phyloP scores from a whole-genome alignment of 192 early-diverging fungal genomes.

The Geosiphon pyriformis region DNA sequence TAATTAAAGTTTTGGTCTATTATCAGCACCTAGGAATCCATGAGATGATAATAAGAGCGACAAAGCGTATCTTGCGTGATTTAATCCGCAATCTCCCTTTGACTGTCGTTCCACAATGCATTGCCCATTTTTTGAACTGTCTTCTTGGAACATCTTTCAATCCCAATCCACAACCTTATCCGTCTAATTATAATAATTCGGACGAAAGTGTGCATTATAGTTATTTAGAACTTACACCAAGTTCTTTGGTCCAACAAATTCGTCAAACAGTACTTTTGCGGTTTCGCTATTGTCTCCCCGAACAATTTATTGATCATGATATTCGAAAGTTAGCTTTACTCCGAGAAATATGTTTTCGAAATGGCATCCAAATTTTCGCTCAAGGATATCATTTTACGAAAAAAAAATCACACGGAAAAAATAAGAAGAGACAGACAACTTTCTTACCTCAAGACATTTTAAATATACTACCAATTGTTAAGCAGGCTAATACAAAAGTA shows the following conservation, averaged over 20 bases:
- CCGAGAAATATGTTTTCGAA: slow-evolving; percentile 76
- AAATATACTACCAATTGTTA: slow-evolving; percentile 67
- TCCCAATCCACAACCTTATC: slow-evolving; percentile 42
- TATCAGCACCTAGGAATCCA: slow-evolving; percentile 61
- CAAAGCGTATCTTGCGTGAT: slow-evolving; percentile 78
- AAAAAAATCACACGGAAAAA: slow-evolving; percentile 40
- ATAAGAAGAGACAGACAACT: slow-evolving; percentile 47
- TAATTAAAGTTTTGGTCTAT: neutral
- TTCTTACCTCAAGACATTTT: slow-evolving; percentile 65
- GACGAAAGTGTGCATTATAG: slow-evolving; percentile 23
- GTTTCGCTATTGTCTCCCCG: slow-evolving; percentile 69
- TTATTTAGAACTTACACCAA: slow-evolving; percentile 60
- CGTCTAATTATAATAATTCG: slow-evolving; percentile 34
- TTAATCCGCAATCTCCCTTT: slow-evolving; percentile 55
- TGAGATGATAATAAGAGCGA: slow-evolving; percentile 85
- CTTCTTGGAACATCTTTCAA: slow-evolving; percentile 63
- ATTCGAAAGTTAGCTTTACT: slow-evolving; percentile 63
- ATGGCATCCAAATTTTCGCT: slow-evolving; percentile 81
- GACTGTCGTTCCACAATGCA: slow-evolving; percentile 50
- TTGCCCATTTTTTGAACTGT: slow-evolving; percentile 82
- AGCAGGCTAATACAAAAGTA: slow-evolving; percentile 56
- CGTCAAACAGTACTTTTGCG: slow-evolving; percentile 58
- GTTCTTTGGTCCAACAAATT: slow-evolving; percentile 51
- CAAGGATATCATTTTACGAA: slow-evolving; percentile 67
- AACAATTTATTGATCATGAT: slow-evolving; percentile 44